A percentile compares a stretch with the other conserved stretches of the same genome.
These are phyloP conservation scores for Heterobasidion parviporum DNA, from an alignment of 1,284 basidiomycete species.

Conservation along the genomic window DNA sequence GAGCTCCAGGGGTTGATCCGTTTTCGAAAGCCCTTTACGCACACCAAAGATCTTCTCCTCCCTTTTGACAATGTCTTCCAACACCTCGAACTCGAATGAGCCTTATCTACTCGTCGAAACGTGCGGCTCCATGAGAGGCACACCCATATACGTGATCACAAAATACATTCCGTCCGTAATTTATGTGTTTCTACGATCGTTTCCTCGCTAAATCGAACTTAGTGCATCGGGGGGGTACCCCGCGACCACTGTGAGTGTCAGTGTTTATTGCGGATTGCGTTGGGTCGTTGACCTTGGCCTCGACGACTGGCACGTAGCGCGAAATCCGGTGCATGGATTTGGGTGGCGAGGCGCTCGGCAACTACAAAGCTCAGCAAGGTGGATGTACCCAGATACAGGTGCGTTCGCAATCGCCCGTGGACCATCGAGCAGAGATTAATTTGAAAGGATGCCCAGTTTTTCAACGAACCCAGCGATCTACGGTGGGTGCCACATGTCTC, in stretches of 20 bases:
- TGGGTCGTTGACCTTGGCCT: background rate
- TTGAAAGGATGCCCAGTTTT: slow-evolving; percentile 20
- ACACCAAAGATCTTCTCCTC: too few relatives aligned
- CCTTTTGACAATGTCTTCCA: slow-evolving; percentile 16
- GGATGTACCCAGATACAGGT: slow-evolving; percentile 36
- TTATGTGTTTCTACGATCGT: background rate
- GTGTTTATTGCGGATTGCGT: background rate
- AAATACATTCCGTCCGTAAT: slow-evolving; percentile 32
- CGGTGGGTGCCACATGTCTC: slow-evolving; percentile 18
- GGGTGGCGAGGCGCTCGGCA: slow-evolving; percentile 29
- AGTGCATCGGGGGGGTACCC: slow-evolving; percentile 17
- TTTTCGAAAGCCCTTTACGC: background rate
- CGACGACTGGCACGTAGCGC: slow-evolving; percentile 16
- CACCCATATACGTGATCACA: slow-evolving; percentile 34
- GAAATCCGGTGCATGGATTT: slow-evolving; percentile 37
- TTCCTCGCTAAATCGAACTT: slow-evolving; percentile 17
- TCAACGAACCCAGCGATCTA: slow-evolving; percentile 30
- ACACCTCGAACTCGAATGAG: slow-evolving; percentile 17
- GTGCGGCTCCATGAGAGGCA: slow-evolving; percentile 30
- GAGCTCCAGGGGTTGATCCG: background rate
- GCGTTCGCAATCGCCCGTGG: slow-evolving; percentile 7
- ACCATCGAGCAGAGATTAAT: too few relatives aligned
- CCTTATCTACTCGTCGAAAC: slow-evolving; percentile 32
- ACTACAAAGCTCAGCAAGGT: slow-evolving; percentile 32
- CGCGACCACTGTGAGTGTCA: slow-evolving; percentile 21